A percentile compares a stretch with the other conserved stretches of the same genome.
These are phyloP conservation scores for Lactifluus echinatus DNA, from an alignment of 768 basidiomycete genomes.

Conservation along the genomic window DNA sequence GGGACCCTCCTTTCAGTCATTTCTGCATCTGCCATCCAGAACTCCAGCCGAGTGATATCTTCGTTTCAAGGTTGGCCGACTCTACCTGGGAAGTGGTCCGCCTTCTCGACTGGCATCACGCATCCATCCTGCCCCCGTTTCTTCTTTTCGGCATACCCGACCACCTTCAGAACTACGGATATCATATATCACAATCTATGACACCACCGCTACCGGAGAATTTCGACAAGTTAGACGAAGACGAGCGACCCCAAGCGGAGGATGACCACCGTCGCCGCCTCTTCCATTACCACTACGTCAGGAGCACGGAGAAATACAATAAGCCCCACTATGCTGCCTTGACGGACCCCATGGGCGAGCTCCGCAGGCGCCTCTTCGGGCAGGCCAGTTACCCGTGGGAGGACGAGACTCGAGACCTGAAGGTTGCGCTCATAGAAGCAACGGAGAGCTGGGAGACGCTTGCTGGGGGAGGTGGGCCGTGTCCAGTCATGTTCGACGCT, in stretches of 20 bases:
- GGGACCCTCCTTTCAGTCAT: constrained; percentile 29
- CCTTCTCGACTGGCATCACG: constrained; percentile 49
- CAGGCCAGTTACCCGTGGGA: constrained; percentile 41
- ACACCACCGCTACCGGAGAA: constrained; percentile 37
- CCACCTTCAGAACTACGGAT: constrained; percentile 40
- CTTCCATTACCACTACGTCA: constrained; percentile 43
- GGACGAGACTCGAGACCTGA: constrained; percentile 37
- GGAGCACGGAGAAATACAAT: constrained; percentile 38
- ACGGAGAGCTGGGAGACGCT: constrained; percentile 37
- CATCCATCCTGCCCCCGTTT: constrained; percentile 44
- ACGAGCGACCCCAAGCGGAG: constrained; percentile 27
- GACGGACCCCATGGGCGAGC: constrained; percentile 9
- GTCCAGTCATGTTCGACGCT: constrained; percentile 39
- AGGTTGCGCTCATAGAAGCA: constrained; percentile 37
- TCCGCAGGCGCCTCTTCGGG: constrained; percentile 37
- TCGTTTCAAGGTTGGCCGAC: constrained; percentile 39
- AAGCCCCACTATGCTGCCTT: not conserved
- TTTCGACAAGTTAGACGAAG: constrained; percentile 33
- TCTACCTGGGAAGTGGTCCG: constrained; percentile 34
- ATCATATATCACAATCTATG: constrained; percentile 32
- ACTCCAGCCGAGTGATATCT: constrained; percentile 38
- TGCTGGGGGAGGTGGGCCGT: constrained; percentile 31
- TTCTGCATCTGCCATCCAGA: constrained; percentile 45
- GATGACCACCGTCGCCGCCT: constrained; percentile 38
- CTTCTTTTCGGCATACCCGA: constrained; percentile 41